These are phyloP conservation scores for Russula dissimulans DNA, from an alignment of 768 basidiomycete genomes.

Conservation along the genomic window DNA sequence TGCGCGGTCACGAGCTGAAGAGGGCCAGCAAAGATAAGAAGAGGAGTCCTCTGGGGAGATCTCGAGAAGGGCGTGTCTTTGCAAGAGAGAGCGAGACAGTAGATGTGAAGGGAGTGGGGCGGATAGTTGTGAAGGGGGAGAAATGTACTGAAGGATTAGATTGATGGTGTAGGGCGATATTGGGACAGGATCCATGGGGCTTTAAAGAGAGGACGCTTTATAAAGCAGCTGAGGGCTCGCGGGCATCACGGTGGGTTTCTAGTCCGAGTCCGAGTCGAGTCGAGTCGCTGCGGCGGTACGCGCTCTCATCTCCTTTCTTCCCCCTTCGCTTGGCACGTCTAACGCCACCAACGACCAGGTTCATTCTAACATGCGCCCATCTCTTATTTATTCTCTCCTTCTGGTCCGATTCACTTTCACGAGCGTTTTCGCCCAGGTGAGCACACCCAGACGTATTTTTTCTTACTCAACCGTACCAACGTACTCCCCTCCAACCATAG, in stretches of 20 bases:
- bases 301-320: not conserved
- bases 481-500: no score
- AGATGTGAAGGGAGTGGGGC: constrained; percentile 51
- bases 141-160: constrained; percentile 49
- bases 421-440: constrained; percentile 29
- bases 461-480: not conserved
- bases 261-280: not conserved
- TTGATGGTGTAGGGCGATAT: constrained; percentile 34
- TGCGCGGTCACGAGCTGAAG: constrained; percentile 29
- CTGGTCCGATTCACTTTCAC: constrained; percentile 26
- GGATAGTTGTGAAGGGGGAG: constrained; percentile 38
- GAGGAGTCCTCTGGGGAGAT: constrained; percentile 40
- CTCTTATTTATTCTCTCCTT: constrained; percentile 23
- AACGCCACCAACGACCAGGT: not conserved
- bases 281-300: no score
- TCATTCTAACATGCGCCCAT: not conserved
- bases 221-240: not conserved
- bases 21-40: constrained; percentile 64
- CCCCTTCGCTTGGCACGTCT: not conserved
- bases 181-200: constrained; percentile 29
- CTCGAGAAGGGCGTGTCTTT: constrained; percentile 57
- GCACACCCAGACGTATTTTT: not conserved
- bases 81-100: constrained; percentile 47
- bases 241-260: not conserved
- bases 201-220: not conserved